Conservation (phyloP, 2,329 filamentous ascomycete genomes). For the Trichoderma endophyticum region DNA sequence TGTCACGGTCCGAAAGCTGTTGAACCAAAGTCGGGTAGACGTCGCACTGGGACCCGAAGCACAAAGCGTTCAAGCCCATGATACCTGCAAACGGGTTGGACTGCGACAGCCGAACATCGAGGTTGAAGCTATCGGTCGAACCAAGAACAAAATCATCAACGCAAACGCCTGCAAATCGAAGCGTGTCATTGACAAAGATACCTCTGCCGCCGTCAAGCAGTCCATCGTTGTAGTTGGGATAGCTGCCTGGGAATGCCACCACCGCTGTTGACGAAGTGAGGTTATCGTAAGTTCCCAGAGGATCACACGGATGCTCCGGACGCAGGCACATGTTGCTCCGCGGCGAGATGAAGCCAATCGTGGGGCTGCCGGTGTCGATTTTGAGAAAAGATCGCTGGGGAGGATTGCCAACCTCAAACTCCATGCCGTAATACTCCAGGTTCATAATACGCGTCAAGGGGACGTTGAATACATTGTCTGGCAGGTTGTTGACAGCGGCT, state of each 20-base stretch:
- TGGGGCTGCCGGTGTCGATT: neutral
- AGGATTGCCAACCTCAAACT: neutral
- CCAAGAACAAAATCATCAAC: neutral
- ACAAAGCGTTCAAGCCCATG: neutral
- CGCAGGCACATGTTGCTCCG: constrained; percentile 6
- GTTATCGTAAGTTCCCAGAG: neutral
- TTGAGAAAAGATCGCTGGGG: neutral
- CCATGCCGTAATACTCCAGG: neutral
- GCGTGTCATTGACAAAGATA: neutral
- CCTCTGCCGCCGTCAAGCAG: neutral
- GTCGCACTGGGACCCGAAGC: neutral
- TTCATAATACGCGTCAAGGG: neutral
- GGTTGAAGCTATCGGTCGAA: neutral
- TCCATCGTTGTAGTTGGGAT: constrained; percentile 4
- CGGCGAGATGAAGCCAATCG: neutral
- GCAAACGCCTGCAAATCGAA: neutral
- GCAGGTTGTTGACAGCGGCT: neutral
- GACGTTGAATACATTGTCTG: neutral
- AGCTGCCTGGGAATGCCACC: neutral
- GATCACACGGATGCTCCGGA: neutral
- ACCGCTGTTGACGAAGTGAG: neutral
- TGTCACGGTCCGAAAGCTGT: neutral
- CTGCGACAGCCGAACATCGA: neutral
- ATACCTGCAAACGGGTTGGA: neutral
- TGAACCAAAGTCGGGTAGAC: constrained; percentile 2